Conservation (phyloP, 495 filamentous ascomycete species). For the Parmelia sp. region DNA sequence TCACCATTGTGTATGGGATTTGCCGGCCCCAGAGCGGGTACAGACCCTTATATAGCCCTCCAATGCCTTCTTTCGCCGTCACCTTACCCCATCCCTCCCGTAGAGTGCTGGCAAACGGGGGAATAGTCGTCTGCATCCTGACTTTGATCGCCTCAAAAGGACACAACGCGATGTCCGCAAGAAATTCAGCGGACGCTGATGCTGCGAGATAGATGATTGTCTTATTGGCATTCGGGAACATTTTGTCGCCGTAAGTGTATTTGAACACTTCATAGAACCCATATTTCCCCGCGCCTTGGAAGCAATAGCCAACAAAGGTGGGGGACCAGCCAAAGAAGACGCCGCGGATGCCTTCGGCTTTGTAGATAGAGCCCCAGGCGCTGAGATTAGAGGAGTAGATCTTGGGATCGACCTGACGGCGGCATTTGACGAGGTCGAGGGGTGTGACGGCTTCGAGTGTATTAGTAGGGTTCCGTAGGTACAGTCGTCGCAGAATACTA, state of each 20-base stretch:
- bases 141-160: constrained; percentile 68
- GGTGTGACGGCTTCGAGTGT: constrained; percentile 24
- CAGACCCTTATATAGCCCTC: constrained; percentile 61
- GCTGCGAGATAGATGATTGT: constrained; percentile 60
- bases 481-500: constrained; percentile 15
- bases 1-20: constrained; percentile 72
- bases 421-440: constrained; percentile 62
- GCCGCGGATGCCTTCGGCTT: constrained; percentile 59
- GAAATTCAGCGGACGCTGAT: constrained; percentile 59
- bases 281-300: constrained; percentile 74
- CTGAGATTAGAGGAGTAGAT: constrained; percentile 62
- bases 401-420: constrained; percentile 64
- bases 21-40: constrained; percentile 66
- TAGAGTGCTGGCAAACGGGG: constrained; percentile 55
- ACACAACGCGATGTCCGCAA: constrained; percentile 62
- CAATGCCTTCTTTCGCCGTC: constrained; percentile 51
- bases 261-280: constrained; percentile 74
- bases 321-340: constrained; percentile 69
- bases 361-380: constrained; percentile 60
- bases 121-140: constrained; percentile 64
- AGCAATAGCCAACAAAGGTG: constrained; percentile 62
- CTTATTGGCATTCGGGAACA: constrained; percentile 57
- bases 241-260: constrained; percentile 57
- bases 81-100: constrained; percentile 59
- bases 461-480: constrained; percentile 31